A percentile compares a stretch with the other conserved stretches of the same genome.
These are phyloP conservation scores for Acanthamoeba healyi DNA, from an alignment of 208 protist species.

Conservation along the genomic window DNA sequence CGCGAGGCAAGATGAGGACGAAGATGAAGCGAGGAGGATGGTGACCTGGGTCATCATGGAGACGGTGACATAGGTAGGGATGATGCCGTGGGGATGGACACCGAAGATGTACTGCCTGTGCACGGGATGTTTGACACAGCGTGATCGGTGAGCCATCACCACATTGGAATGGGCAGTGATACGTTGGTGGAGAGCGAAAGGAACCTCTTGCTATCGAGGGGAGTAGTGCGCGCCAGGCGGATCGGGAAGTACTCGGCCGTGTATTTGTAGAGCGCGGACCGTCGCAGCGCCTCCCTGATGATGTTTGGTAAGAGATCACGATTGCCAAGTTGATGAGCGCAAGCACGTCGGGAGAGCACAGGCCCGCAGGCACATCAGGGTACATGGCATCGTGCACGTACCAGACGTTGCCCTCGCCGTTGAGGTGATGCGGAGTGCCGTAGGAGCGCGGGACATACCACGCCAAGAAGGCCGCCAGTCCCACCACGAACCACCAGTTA, in stretches of 20 bases:
- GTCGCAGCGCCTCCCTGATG: neutral
- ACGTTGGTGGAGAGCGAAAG: neutral
- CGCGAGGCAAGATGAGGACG: no score
- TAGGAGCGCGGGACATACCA: constrained; percentile 24
- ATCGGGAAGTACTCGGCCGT: constrained; percentile 36
- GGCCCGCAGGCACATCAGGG: no score
- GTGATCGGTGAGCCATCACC: no score
- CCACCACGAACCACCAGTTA: neutral
- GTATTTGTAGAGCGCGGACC: constrained; percentile 33
- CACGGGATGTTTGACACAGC: neutral
- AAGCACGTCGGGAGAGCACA: neutral
- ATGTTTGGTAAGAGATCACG: neutral
- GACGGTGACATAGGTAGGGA: constrained; percentile 25
- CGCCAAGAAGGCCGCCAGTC: neutral
- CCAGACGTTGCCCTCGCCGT: constrained; percentile 19
- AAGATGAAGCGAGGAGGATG: no score
- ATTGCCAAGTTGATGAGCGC: neutral
- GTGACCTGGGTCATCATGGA: constrained; percentile 35
- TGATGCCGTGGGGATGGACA: constrained; percentile 20
- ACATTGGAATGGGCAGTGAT: no score
- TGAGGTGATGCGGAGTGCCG: constrained; percentile 17
- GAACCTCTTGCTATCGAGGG: neutral
- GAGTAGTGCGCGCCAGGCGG: neutral
- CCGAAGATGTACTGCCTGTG: constrained; percentile 47
- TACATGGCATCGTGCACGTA: no score